Conservation (phyloP, 2,329 filamentous ascomycete genomes). For the Alternaria dauci region DNA sequence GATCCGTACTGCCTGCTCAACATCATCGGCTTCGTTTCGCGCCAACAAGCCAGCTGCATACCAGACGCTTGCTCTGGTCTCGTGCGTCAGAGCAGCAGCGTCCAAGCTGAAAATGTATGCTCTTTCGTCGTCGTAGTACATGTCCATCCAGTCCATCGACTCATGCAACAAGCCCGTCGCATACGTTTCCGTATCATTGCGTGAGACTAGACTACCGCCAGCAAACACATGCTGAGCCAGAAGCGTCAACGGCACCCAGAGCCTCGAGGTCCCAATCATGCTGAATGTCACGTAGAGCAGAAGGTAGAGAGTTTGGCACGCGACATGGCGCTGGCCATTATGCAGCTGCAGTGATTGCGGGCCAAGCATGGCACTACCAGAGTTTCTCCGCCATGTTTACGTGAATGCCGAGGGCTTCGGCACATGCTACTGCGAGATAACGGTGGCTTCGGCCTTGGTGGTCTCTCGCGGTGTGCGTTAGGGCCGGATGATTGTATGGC, state of each 20-base stretch:
- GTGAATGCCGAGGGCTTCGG: slow-evolving; percentile 12
- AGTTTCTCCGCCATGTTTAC: slow-evolving; percentile 4
- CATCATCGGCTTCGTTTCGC: slow-evolving; percentile 61
- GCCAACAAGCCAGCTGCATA: slow-evolving; percentile 67
- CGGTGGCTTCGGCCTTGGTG: slow-evolving; percentile 3
- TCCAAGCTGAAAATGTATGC: slow-evolving; percentile 64
- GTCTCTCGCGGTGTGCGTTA: slow-evolving; percentile 1
- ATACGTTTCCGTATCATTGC: slow-evolving; percentile 29
- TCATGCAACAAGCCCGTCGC: slow-evolving; percentile 45
- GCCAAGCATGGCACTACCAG: slow-evolving; percentile 7
- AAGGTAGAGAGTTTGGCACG: neutral
- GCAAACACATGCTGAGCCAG: slow-evolving; percentile 16
- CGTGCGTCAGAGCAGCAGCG: slow-evolving; percentile 61
- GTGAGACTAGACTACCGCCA: slow-evolving; percentile 10
- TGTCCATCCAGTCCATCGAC: slow-evolving; percentile 66
- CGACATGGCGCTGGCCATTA: neutral
- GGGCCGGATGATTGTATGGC: slow-evolving; percentile 8
- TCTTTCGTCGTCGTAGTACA: slow-evolving; percentile 61
- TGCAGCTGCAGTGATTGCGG: neutral
- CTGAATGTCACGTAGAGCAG: slow-evolving; percentile 1
- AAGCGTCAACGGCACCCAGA: slow-evolving; percentile 23
- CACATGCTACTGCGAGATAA: slow-evolving; percentile 11
- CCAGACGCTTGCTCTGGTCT: slow-evolving; percentile 66
- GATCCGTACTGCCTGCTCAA: slow-evolving; percentile 61
- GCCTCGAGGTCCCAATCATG: slow-evolving; percentile 19